phyloP scores from a whole-genome alignment of 352 stramenopile species.

The Aphanomyces invadans region DNA sequence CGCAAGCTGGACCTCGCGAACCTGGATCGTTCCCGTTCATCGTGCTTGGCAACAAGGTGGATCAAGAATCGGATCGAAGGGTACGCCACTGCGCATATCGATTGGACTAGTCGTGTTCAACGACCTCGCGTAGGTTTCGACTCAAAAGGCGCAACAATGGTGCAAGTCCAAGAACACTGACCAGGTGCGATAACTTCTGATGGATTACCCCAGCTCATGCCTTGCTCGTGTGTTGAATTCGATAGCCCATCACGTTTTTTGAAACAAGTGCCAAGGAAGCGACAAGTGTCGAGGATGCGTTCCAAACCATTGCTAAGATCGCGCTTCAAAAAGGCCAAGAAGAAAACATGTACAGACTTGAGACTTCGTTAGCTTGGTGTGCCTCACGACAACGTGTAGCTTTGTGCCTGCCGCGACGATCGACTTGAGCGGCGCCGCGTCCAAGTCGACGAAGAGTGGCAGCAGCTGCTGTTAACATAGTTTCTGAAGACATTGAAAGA shows the following conservation, averaged over 20 bases:
- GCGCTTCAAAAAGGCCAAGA: constrained; percentile 82
- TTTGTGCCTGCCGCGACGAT: constrained; percentile 77
- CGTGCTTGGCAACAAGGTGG: constrained; percentile 98
- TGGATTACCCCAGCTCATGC: not conserved
- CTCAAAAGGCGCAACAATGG: constrained; percentile 90
- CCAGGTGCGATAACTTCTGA: constrained; percentile 31
- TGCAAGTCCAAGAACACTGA: constrained; percentile 81
- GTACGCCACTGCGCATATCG: constrained; percentile 26
- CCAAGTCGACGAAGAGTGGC: constrained; percentile 46
- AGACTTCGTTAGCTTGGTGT: not conserved
- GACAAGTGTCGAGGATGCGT: constrained; percentile 95
- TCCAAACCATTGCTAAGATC: constrained; percentile 88
- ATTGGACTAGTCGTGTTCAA: not conserved
- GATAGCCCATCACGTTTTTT: constrained; percentile 91
- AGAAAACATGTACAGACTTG: constrained; percentile 80
- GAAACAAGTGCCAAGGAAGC: constrained; percentile 97
- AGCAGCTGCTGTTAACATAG: constrained; percentile 73
- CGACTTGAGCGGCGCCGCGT: constrained; percentile 62
- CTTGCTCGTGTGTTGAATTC: not conserved
- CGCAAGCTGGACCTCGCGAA: constrained; percentile 84
- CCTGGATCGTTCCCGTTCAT: constrained; percentile 96
- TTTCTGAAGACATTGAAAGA: too few relatives aligned
- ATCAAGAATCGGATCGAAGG: constrained; percentile 86
- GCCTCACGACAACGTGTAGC: constrained; percentile 29
- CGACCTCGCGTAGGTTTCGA: constrained; percentile 54